These are phyloP conservation scores for Epichloe brachyelytri DNA, from an alignment of 2,329 filamentous ascomycete species.

Conservation along the genomic window DNA sequence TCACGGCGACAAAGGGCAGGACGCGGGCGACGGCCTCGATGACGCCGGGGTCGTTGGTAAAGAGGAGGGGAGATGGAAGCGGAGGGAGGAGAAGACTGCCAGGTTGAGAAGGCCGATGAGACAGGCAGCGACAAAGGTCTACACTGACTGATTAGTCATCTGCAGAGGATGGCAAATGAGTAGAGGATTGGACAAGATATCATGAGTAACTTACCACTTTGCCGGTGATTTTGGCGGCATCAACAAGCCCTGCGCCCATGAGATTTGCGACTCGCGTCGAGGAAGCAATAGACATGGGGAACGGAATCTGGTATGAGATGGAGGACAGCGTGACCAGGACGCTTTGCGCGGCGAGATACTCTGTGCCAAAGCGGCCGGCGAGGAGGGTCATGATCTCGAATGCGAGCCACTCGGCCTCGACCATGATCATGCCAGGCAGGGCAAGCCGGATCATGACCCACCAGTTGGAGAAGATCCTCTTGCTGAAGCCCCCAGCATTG, in stretches of 20 bases:
- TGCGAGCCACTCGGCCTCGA: slow-evolving; percentile 83
- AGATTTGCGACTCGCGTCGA: slow-evolving; percentile 85
- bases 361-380: slow-evolving; percentile 65
- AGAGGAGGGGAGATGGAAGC: slow-evolving; percentile 61
- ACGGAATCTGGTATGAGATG: slow-evolving; percentile 82
- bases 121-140: slow-evolving; percentile 49
- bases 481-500: slow-evolving; percentile 79
- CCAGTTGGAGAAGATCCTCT: slow-evolving; percentile 61
- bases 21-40: slow-evolving; percentile 53
- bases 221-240: slow-evolving; percentile 68
- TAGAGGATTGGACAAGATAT: no score
- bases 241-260: slow-evolving; percentile 73
- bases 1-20: slow-evolving; percentile 70
- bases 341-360: slow-evolving; percentile 75
- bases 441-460: slow-evolving; percentile 73
- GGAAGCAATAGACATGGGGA: slow-evolving; percentile 77
- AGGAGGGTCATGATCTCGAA: slow-evolving; percentile 87
- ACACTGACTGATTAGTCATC: not conserved
- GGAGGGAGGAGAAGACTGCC: slow-evolving; percentile 51
- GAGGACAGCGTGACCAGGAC: slow-evolving; percentile 67
- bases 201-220: slow-evolving; percentile 48
- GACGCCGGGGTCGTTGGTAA: slow-evolving; percentile 62
- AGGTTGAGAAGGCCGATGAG: slow-evolving; percentile 72
- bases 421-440: slow-evolving; percentile 82
- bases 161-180: no score